A percentile compares a stretch with the other conserved stretches of the same genome.
phyloP scores from a whole-genome alignment of 768 basidiomycete genomes.

The Tricholoma sp. region DNA sequence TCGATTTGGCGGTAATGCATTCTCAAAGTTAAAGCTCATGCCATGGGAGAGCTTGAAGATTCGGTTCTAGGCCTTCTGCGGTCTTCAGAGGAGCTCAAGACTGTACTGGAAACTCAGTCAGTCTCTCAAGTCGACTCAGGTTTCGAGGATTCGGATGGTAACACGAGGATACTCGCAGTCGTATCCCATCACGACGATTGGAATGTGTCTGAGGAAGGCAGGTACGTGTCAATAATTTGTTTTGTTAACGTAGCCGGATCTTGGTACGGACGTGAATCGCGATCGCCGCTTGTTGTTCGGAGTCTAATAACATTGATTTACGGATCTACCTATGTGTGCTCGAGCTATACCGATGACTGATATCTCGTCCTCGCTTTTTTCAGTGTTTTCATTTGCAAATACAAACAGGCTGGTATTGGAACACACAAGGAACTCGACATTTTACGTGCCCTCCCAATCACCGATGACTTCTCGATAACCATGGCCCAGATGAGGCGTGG shows the following conservation, averaged over 20 bases:
- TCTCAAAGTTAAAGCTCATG: neutral
- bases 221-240: slow-evolving; percentile 30
- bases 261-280: neutral
- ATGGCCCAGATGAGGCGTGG: slow-evolving; percentile 50
- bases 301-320: neutral
- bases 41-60: slow-evolving; percentile 3
- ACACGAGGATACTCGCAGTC: slow-evolving; percentile 41
- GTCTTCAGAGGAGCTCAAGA: slow-evolving; percentile 41
- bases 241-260: slow-evolving; percentile 4
- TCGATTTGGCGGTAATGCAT: no score
- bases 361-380: slow-evolving; percentile 2
- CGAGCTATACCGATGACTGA: neutral
- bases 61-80: slow-evolving; percentile 12
- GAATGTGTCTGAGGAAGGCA: slow-evolving; percentile 46
- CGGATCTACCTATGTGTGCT: neutral
- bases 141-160: neutral
- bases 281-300: neutral
- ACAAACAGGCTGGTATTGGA: slow-evolving; percentile 21
- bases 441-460: slow-evolving; percentile 53
- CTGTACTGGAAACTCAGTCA: slow-evolving; percentile 34
- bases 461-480: slow-evolving; percentile 44
- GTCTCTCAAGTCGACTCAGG: slow-evolving; percentile 13
- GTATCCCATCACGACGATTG: slow-evolving; percentile 42
- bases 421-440: slow-evolving; percentile 33
- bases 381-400: slow-evolving; percentile 48